Percentiles rank a stretch among this genome's conserved stretches.
phyloP scores from a whole-genome alignment of 179 eudicot species.

The Amaranthus tricolor region DNA sequence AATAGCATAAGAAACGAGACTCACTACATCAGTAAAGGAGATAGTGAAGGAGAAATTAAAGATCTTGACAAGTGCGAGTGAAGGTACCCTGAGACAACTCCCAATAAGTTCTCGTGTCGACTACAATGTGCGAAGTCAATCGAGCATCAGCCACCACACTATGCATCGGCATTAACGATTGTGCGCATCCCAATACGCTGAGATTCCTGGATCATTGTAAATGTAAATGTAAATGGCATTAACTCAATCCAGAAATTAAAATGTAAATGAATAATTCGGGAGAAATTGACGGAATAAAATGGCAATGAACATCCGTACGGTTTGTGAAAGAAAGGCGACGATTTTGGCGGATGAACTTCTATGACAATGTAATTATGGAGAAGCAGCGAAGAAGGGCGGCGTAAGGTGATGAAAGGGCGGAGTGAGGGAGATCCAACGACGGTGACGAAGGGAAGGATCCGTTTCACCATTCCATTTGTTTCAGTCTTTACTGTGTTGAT shows the following conservation, averaged over 20 bases:
- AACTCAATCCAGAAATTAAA: background rate
- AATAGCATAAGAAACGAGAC: background rate
- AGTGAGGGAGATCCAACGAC: conserved; percentile 52
- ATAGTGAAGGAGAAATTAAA: conserved; percentile 20
- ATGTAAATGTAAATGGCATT: no score
- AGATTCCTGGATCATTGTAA: conserved; percentile 19
- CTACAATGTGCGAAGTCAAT: conserved; percentile 40
- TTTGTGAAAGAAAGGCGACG: conserved; percentile 53
- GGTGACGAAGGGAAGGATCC: conserved; percentile 55
- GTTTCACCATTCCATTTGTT: conserved; percentile 58
- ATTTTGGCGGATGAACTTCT: conserved; percentile 11
- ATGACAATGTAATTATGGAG: conserved; percentile 29
- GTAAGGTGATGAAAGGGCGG: conserved; percentile 44
- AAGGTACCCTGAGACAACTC: conserved; percentile 64
- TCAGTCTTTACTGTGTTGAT: background rate
- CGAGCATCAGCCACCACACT: conserved; percentile 40
- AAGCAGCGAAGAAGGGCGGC: conserved; percentile 40
- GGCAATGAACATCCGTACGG: conserved; percentile 41
- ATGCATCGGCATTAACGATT: conserved; percentile 44
- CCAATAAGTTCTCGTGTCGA: conserved; percentile 47
- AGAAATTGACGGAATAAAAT: background rate
- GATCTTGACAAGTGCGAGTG: conserved; percentile 37
- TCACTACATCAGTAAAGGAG: conserved; percentile 14
- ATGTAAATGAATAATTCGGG: background rate
- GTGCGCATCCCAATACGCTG: conserved; percentile 37